Evolutionary conservation across 768 basidiomycete species (phyloP).

Genomic region (Suillus ampliporus): DNA sequence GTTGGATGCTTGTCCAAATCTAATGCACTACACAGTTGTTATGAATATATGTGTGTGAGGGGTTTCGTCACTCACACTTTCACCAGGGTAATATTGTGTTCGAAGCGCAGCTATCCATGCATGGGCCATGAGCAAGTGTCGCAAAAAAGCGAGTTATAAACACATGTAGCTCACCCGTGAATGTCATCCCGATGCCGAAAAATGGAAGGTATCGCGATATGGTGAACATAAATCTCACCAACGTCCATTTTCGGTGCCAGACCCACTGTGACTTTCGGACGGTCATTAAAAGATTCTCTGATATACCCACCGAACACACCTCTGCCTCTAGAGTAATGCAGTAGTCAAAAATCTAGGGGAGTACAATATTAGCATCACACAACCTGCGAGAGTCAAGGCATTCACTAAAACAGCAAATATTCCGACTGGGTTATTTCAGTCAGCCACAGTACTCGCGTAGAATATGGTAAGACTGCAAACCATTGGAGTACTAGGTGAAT

Average conservation of each 20-base stretch:
- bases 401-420: background rate
- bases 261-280: too few species aligned
- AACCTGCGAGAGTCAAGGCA: too few species aligned
- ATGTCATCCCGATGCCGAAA: too few species aligned
- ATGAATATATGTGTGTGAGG: background rate
- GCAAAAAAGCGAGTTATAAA: background rate
- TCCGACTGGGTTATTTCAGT: background rate
- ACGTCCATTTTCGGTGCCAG: too few species aligned
- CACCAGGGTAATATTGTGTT: background rate
- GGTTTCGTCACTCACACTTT: background rate
- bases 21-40: background rate
- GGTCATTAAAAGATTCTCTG: too few species aligned
- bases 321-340: too few species aligned
- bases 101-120: background rate
- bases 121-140: background rate
- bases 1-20: background rate
- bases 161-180: too few species aligned
- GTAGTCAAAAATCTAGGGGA: conserved; percentile 24
- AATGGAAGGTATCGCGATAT: too few species aligned
- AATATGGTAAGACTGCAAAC: background rate
- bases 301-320: too few species aligned
- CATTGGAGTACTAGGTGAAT: background rate
- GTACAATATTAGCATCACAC: too few species aligned
- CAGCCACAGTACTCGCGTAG: too few species aligned
- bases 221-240: too few species aligned